Conservation (phyloP, 2,329 filamentous ascomycete genomes). For the Cryphonectria carpinicola region DNA sequence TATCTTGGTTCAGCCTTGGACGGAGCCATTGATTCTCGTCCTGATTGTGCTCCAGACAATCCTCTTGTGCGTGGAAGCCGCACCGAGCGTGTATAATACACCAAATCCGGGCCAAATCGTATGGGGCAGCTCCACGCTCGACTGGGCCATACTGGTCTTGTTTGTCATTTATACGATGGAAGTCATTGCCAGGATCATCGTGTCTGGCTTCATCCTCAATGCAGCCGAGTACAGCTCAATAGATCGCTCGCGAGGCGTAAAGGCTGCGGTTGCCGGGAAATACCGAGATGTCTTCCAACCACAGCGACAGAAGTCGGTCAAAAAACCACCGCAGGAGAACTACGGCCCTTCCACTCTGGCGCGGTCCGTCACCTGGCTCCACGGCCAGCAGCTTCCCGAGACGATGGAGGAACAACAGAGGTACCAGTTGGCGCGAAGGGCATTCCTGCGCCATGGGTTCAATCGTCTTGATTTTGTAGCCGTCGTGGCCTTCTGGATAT, state of each 20-base stretch:
- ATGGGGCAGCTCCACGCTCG: conserved; percentile 73
- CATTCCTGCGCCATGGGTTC: conserved; percentile 93
- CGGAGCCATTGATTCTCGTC: conserved; percentile 83
- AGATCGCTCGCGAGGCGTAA: conserved; percentile 75
- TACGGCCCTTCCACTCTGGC: conserved; percentile 68
- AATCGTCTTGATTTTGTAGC: conserved; percentile 95
- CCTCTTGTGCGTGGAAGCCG: conserved; percentile 83
- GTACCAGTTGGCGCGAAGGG: conserved; percentile 82
- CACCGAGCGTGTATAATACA: conserved; percentile 68
- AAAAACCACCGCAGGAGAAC: conserved; percentile 50
- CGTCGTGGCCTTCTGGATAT: conserved; percentile 93
- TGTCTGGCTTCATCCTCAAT: conserved; percentile 92
- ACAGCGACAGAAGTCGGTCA: conserved; percentile 71
- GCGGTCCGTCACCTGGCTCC: conserved; percentile 78
- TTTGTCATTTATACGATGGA: conserved; percentile 92
- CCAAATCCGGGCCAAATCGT: conserved; percentile 61
- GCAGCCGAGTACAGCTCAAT: conserved; percentile 90
- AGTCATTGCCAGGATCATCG: conserved; percentile 79
- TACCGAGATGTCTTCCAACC: conserved; percentile 81
- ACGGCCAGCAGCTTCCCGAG: conserved; percentile 60
- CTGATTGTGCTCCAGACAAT: conserved; percentile 88
- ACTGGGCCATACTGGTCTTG: conserved; percentile 79
- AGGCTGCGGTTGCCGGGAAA: conserved; percentile 74
- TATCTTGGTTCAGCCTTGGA: conserved; percentile 81
- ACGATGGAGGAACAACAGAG: conserved; percentile 80